Evolutionary conservation across 495 filamentous ascomycete species (phyloP).

Genomic region (Neurospora cerealis): DNA sequence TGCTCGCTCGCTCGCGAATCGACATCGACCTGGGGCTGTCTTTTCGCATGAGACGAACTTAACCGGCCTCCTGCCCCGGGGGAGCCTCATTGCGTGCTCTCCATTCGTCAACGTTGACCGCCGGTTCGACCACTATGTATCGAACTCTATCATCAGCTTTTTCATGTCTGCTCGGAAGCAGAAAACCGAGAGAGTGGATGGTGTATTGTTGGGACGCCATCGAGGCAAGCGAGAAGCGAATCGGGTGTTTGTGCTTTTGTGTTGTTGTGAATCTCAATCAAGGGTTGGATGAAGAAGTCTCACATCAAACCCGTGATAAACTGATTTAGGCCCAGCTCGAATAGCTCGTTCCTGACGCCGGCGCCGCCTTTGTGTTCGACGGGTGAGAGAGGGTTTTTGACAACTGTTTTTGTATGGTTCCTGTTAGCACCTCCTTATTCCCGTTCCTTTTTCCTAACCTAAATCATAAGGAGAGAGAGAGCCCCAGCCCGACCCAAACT

Average conservation of each 20-base stretch:
- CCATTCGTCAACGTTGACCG: not conserved
- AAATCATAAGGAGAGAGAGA: too few relatives aligned
- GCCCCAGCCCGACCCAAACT: slow-evolving; percentile 8
- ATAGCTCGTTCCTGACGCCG: slow-evolving; percentile 88
- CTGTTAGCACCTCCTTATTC: too few relatives aligned
- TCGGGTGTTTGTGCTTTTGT: not conserved
- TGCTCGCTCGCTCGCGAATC: not conserved
- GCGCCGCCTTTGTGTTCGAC: slow-evolving; percentile 79
- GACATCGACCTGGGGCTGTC: not conserved
- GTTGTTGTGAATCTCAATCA: not conserved
- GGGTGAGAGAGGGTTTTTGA: slow-evolving; percentile 88
- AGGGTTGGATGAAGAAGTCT: slow-evolving; percentile 1
- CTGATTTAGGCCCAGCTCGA: slow-evolving; percentile 83
- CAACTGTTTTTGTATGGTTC: slow-evolving; percentile 42
- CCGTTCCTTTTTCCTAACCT: too few relatives aligned
- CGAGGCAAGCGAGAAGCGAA: not conserved
- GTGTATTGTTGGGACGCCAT: not conserved
- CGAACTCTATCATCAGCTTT: not conserved
- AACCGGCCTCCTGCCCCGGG: not conserved
- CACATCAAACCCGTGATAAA: slow-evolving; percentile 54
- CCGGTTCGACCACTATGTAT: not conserved
- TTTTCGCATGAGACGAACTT: too few relatives aligned
- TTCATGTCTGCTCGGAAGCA: not conserved
- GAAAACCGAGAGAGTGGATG: not conserved
- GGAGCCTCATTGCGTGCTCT: not conserved